Evolutionary conservation across 257 asterid genomes (phyloP).

Genomic region (Hygrophila difformis): DNA sequence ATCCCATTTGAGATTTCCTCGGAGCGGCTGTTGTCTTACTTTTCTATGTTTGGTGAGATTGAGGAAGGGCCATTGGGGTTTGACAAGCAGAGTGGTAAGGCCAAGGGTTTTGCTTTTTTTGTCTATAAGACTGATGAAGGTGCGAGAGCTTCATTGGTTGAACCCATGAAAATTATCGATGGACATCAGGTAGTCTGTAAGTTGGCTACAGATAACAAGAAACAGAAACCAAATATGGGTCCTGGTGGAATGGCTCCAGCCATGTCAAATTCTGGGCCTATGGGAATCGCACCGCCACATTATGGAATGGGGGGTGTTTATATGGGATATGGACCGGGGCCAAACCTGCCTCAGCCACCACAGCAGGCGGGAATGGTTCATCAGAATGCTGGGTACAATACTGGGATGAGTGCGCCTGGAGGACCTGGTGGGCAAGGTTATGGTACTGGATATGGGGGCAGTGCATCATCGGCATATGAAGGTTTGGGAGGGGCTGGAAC

Average conservation of each 20-base stretch:
- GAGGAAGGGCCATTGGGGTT: slow-evolving; percentile 98
- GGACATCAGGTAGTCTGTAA: slow-evolving; percentile 89
- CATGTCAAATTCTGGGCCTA: slow-evolving; percentile 38
- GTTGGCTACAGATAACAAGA: slow-evolving; percentile 86
- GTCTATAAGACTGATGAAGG: slow-evolving; percentile 94
- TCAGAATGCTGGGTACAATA: slow-evolving; percentile 41
- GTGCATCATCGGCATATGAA: slow-evolving; percentile 32
- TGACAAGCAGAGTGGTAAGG: slow-evolving; percentile 94
- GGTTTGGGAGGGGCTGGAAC: slow-evolving; percentile 35
- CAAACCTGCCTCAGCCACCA: slow-evolving; percentile 55
- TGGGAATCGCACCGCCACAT: slow-evolving; percentile 37
- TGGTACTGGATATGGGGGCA: slow-evolving; percentile 47
- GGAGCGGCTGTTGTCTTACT: slow-evolving; percentile 64
- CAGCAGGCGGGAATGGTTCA: slow-evolving; percentile 49
- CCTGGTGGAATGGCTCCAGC: slow-evolving; percentile 43
- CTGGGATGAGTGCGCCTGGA: slow-evolving; percentile 42
- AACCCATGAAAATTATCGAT: slow-evolving; percentile 67
- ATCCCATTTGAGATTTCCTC: slow-evolving; percentile 83
- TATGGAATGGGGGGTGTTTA: slow-evolving; percentile 44
- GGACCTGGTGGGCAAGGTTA: slow-evolving; percentile 60
- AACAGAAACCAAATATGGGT: slow-evolving; percentile 56
- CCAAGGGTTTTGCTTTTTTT: slow-evolving; percentile 87
- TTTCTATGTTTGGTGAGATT: slow-evolving; percentile 76
- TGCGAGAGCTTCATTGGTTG: slow-evolving; percentile 65
- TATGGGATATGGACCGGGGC: slow-evolving; percentile 48